Conservation (phyloP, 148 eudicot genomes). For the Drosera capensis region DNA sequence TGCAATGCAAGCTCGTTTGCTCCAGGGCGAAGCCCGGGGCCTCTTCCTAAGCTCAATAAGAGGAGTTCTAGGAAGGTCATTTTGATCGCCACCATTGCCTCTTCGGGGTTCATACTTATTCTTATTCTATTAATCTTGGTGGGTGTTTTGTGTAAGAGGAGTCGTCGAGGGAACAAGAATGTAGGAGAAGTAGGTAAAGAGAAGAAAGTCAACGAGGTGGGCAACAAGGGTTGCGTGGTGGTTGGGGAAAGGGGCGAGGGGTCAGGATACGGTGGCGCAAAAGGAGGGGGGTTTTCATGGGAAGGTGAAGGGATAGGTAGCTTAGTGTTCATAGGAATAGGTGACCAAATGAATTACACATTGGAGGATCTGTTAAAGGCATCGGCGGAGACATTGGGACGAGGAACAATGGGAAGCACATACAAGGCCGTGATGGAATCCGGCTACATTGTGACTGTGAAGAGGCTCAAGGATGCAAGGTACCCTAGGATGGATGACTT, state of each 20-base stretch:
- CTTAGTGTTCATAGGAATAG: slow-evolving; percentile 42
- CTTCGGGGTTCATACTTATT: neutral
- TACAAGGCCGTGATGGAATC: slow-evolving; percentile 92
- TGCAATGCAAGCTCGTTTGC: slow-evolving; percentile 13
- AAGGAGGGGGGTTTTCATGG: slow-evolving; percentile 31
- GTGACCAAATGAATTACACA: slow-evolving; percentile 41
- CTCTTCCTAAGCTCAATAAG: neutral
- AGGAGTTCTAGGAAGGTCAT: slow-evolving; percentile 11
- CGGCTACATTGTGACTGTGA: slow-evolving; percentile 76
- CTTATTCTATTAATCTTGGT: neutral
- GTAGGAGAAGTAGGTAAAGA: slow-evolving; percentile 1
- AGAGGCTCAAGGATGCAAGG: slow-evolving; percentile 64
- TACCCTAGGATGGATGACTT: slow-evolving; percentile 60
- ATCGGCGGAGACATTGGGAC: slow-evolving; percentile 85
- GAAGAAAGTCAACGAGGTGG: neutral
- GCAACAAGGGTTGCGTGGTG: neutral
- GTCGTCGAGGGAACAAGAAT: slow-evolving; percentile 1
- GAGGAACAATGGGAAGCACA: slow-evolving; percentile 76
- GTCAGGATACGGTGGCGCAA: slow-evolving; percentile 9
- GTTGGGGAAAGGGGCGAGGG: slow-evolving; percentile 22
- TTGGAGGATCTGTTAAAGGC: slow-evolving; percentile 84
- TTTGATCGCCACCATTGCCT: slow-evolving; percentile 11
- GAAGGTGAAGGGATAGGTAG: slow-evolving; percentile 58
- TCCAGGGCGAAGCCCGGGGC: neutral
- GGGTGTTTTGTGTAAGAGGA: neutral